Conservation (phyloP, 805 yeast genomes). For the Ogataea neopini region DNA sequence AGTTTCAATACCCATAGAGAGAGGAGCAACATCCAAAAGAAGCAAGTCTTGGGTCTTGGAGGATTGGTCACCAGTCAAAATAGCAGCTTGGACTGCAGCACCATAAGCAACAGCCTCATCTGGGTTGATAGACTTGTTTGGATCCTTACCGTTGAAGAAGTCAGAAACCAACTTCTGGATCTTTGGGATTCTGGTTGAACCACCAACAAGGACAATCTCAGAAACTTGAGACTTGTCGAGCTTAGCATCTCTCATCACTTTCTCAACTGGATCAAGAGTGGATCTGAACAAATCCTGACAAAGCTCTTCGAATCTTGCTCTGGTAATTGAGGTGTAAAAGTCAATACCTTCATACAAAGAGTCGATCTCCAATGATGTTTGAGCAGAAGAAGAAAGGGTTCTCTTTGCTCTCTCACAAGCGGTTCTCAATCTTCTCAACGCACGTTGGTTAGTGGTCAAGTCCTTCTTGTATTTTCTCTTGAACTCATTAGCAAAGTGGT, state of each 20-base stretch:
- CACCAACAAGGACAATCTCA: conserved; percentile 95
- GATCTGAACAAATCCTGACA: conserved; percentile 94
- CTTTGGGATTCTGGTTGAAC: conserved; percentile 98
- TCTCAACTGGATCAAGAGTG: conserved; percentile 93
- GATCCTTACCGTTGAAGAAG: conserved; percentile 96
- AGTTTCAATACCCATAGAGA: conserved; percentile 96
- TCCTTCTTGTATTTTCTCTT: conserved; percentile 98
- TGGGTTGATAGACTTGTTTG: conserved; percentile 94
- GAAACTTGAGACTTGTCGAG: conserved; percentile 85
- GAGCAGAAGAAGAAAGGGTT: conserved; percentile 94
- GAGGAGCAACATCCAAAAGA: conserved; percentile 94
- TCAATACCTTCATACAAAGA: conserved; percentile 94
- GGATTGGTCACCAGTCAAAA: conserved; percentile 92
- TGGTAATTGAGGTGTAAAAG: conserved; percentile 93
- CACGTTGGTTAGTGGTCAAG: conserved; percentile 88
- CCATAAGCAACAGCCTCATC: conserved; percentile 99
- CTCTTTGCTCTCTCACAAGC: conserved; percentile 99
- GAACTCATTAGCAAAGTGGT: conserved; percentile 91
- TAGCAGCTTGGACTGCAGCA: conserved; percentile 99
- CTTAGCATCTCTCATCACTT: conserved; percentile 88
- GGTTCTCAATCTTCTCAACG: conserved; percentile 96
- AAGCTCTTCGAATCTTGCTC: conserved; percentile 97
- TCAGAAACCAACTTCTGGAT: conserved; percentile 94
- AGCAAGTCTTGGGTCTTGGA: conserved; percentile 92
- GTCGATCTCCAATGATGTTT: conserved; percentile 93